Evolutionary conservation across 2,329 filamentous ascomycete genomes (phyloP).

Genomic region (Exophiala sp.): DNA sequence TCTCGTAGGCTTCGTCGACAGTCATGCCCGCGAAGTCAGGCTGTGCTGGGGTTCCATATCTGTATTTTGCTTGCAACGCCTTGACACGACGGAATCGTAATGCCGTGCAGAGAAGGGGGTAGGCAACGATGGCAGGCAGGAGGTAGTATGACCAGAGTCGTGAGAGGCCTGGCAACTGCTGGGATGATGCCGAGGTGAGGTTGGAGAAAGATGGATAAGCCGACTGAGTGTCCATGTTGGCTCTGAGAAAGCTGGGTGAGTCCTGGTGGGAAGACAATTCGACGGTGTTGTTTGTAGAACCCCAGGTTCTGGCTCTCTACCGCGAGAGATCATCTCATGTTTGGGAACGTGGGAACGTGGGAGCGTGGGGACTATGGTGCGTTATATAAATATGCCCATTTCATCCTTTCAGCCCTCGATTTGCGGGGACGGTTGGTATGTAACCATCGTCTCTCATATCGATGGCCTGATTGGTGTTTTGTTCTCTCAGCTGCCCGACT

Average conservation of each 20-base stretch:
- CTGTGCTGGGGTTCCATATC: conserved; percentile 20
- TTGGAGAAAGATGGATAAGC: conserved; percentile 13
- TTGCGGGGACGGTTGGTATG: too few relatives aligned
- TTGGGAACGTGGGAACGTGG: too few relatives aligned
- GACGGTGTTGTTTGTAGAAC: too few relatives aligned
- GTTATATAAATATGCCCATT: too few relatives aligned
- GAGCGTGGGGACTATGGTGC: too few relatives aligned
- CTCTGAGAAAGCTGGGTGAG: not conserved
- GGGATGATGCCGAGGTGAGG: conserved; percentile 11
- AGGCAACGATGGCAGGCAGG: conserved; percentile 18
- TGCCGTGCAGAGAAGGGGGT: conserved; percentile 23
- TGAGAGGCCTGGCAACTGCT: conserved; percentile 11
- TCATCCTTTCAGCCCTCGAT: too few relatives aligned
- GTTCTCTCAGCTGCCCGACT: too few relatives aligned
- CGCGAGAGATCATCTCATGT: too few relatives aligned
- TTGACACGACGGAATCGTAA: conserved; percentile 24
- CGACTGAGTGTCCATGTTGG: conserved; percentile 17
- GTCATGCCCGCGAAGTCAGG: conserved; percentile 43
- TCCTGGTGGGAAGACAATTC: not conserved
- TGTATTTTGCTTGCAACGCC: conserved; percentile 20
- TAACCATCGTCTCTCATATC: too few relatives aligned
- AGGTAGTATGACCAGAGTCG: conserved; percentile 24
- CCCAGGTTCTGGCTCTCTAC: too few relatives aligned
- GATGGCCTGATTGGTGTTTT: too few relatives aligned
- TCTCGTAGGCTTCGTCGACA: conserved; percentile 33